phyloP scores from a whole-genome alignment of 73 alveolate genomes.

The Symbiodinium natans region DNA sequence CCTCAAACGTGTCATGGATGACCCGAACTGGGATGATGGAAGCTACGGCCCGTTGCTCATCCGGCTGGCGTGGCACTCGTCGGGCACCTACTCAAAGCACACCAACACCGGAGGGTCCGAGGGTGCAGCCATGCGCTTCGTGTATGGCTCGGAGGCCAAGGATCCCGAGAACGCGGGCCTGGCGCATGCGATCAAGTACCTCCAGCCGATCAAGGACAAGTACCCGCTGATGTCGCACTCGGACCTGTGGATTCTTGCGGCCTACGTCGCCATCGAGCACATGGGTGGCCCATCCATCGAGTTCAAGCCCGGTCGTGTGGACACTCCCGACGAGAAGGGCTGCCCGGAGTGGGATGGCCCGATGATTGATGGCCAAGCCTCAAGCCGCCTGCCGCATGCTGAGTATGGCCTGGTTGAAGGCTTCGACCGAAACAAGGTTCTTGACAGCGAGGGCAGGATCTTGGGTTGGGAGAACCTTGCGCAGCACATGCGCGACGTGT shows the following conservation, averaged over 20 bases:
- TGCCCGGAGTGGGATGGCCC: constrained; percentile 45
- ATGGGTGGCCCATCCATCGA: constrained; percentile 91
- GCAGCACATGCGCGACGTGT: constrained; percentile 75
- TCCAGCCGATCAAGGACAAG: constrained; percentile 69
- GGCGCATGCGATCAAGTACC: constrained; percentile 39
- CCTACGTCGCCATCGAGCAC: constrained; percentile 65
- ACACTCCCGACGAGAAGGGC: constrained; percentile 45
- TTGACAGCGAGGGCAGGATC: constrained; percentile 3
- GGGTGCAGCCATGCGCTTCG: constrained; percentile 85
- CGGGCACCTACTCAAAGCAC: constrained; percentile 5
- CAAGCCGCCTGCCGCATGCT: constrained; percentile 91
- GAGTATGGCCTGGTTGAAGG: constrained; percentile 6
- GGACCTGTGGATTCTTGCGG: constrained; percentile 90
- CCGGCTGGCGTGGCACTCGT: constrained; percentile 14
- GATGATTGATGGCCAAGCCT: background rate
- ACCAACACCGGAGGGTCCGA: constrained; percentile 41
- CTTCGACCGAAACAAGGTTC: background rate
- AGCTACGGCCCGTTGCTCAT: background rate
- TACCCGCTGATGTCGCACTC: constrained; percentile 68
- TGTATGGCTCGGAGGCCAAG: constrained; percentile 11
- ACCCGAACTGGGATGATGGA: constrained; percentile 6
- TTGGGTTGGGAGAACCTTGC: background rate
- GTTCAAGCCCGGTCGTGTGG: constrained; percentile 79
- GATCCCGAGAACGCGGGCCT: constrained; percentile 92
- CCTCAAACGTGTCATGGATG: background rate